phyloP scores from a whole-genome alignment of 371 early-diverging fungal species.

The Mucor plumbeus region DNA sequence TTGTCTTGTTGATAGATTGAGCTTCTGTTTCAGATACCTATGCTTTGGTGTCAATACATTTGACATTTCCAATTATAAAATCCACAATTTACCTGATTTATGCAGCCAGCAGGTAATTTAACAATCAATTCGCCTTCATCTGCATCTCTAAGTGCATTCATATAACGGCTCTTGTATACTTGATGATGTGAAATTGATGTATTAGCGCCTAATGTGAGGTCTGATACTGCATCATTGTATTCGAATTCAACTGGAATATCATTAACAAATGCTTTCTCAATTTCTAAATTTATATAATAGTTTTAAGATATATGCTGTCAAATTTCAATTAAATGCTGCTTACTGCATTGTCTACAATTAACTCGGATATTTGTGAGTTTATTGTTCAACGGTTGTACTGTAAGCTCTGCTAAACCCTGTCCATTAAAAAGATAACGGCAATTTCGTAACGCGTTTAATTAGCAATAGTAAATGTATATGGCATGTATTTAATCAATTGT shows the following conservation, averaged over 20 bases:
- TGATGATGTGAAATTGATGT: slow-evolving; percentile 62
- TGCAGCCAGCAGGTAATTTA: slow-evolving; percentile 58
- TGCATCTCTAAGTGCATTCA: slow-evolving; percentile 60
- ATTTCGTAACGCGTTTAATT: neutral
- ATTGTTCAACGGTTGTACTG: slow-evolving; percentile 58
- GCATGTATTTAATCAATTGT: neutral
- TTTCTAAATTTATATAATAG: slow-evolving; percentile 39
- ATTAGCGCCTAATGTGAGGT: slow-evolving; percentile 51
- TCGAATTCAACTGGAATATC: slow-evolving; percentile 55
- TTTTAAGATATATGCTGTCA: neutral
- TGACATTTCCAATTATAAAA: neutral
- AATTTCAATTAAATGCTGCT: slow-evolving; percentile 3
- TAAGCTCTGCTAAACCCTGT: slow-evolving; percentile 70
- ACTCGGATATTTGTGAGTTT: slow-evolving; percentile 55
- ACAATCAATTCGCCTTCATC: slow-evolving; percentile 76
- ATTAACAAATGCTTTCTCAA: slow-evolving; percentile 64
- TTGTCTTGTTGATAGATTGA: slow-evolving; percentile 28
- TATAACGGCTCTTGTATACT: slow-evolving; percentile 62
- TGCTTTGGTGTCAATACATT: slow-evolving; percentile 12
- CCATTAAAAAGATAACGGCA: neutral
- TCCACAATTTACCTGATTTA: slow-evolving; percentile 35
- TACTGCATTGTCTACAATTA: slow-evolving; percentile 72
- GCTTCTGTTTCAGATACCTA: slow-evolving; percentile 38
- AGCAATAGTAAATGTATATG: neutral
- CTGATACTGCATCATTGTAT: slow-evolving; percentile 58